Base-by-base conservation (phyloP, 768 basidiomycete genomes). In the Lentinula guzmanii region DNA sequence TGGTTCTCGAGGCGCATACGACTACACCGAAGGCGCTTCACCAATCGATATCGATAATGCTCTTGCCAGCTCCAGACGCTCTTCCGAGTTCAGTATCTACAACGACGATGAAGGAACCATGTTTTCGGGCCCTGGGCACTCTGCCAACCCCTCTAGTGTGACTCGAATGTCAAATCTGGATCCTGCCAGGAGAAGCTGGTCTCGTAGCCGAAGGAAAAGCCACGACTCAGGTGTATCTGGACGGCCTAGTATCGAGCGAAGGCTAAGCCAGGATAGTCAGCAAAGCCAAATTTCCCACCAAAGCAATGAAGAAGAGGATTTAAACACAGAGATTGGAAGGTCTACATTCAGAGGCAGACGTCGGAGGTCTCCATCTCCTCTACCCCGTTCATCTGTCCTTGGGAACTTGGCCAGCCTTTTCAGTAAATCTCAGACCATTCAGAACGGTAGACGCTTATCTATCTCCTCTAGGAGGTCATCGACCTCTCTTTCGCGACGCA, bases 11-110 rank as follows among this genome's bases (percentile, higher is more conserved):
- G 56, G 35, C 37, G 39, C 63, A 11, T 52, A 58, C 60, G 93
- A 95, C 75, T 95, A 95, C 70, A 93, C 93, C 1, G 93, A 95
- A 66, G 92, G 91, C 43, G 93, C 93, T 37, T 87, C 90, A 10
- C 78, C 85, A 6, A 76, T 85, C 34, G 93, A 93, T 63, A 92
- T 95, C 48, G 72, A 82, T 61, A 72, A 77, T 64, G 91, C 82
- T 16, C 66, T 88, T n/a, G 74, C 75, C 39, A 82, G 78, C 64
- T 77, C 67, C 56, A 77, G 79, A 46, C 80, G 74, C 35, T 73
- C 82, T 67, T 92, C 92, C 4, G 85, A 86, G 55, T 81, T 83
- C 66, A 85, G 83, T 68, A 72, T 75, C 37, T 82, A 86, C 55
- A 84, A 81, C 63, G 82, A 84, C 65, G 83, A 78, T 53, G 84